Conservation (phyloP, 768 basidiomycete species). For the Pleurotus citrinopileatus region DNA sequence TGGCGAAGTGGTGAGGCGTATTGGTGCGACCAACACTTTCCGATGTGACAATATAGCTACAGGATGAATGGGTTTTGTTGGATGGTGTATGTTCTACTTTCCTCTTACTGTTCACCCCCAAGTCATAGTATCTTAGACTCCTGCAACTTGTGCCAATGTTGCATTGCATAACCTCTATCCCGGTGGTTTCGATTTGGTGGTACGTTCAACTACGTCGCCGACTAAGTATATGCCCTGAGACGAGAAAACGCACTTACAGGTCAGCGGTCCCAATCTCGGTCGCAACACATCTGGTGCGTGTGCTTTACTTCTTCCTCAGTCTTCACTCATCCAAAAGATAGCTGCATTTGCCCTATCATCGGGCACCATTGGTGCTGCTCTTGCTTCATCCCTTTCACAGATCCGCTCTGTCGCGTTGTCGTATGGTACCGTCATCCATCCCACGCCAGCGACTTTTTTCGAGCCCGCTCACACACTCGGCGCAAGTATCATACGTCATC, state of each 20-base stretch:
- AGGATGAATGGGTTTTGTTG: constrained; percentile 88
- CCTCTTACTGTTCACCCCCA: constrained; percentile 9
- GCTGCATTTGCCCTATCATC: constrained; percentile 89
- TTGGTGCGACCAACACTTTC: not conserved
- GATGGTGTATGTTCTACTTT: constrained; percentile 58
- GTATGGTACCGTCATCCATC: constrained; percentile 76
- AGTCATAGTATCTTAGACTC: constrained; percentile 50
- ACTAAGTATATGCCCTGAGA: too few relatives aligned
- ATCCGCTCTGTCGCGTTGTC: constrained; percentile 83
- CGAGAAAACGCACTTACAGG: too few relatives aligned
- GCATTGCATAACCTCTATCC: constrained; percentile 87
- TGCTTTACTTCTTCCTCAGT: constrained; percentile 3
- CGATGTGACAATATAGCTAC: not conserved
- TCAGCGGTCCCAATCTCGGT: constrained; percentile 85
- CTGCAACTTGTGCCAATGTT: constrained; percentile 90
- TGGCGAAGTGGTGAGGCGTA: constrained; percentile 57
- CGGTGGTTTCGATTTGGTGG: constrained; percentile 86
- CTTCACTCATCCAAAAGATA: constrained; percentile 22
- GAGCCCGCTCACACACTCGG: constrained; percentile 75
- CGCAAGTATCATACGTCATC: constrained; percentile 60
- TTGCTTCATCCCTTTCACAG: constrained; percentile 72
- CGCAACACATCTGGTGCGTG: constrained; percentile 77
- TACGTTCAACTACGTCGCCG: constrained; percentile 35
- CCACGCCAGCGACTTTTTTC: constrained; percentile 55
- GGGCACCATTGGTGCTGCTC: constrained; percentile 89